phyloP scores from a whole-genome alignment of 129 eudicot genomes.

The Pseudognaphalium luteoalbum region DNA sequence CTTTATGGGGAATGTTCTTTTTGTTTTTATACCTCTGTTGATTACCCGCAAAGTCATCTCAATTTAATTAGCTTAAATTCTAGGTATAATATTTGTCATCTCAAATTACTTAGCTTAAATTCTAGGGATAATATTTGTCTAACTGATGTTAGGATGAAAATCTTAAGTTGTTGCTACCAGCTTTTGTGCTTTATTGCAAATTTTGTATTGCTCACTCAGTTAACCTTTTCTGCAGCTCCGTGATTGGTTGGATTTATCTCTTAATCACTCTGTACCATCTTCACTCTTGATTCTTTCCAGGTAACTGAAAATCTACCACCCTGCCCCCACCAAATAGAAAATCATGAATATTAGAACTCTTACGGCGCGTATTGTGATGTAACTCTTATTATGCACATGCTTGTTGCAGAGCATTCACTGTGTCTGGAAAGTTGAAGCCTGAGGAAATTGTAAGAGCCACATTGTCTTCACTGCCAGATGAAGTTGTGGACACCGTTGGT shows the following conservation, averaged over 20 bases:
- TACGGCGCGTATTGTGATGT: background rate
- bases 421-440: constrained; percentile 84
- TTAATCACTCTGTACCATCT: constrained; percentile 95
- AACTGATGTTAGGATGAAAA: background rate
- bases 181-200: constrained; percentile 1
- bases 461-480: constrained; percentile 94
- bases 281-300: constrained; percentile 96
- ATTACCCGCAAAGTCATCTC: background rate
- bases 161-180: background rate
- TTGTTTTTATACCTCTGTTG: background rate
- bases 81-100: background rate
- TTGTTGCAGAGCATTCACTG: constrained; percentile 72
- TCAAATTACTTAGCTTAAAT: constrained; percentile 3
- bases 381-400: too few relatives aligned
- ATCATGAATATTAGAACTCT: constrained; percentile 11
- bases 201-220: background rate
- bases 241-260: constrained; percentile 97
- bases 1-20: background rate
- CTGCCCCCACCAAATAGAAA: background rate
- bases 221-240: constrained; percentile 60
- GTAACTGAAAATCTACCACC: constrained; percentile 32
- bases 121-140: background rate
- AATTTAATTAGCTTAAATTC: background rate
- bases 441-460: constrained; percentile 95
- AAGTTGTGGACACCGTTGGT: constrained; percentile 93